Conservation (phyloP, 176 grass and related monocot species). For the Elymus sibiricus region DNA sequence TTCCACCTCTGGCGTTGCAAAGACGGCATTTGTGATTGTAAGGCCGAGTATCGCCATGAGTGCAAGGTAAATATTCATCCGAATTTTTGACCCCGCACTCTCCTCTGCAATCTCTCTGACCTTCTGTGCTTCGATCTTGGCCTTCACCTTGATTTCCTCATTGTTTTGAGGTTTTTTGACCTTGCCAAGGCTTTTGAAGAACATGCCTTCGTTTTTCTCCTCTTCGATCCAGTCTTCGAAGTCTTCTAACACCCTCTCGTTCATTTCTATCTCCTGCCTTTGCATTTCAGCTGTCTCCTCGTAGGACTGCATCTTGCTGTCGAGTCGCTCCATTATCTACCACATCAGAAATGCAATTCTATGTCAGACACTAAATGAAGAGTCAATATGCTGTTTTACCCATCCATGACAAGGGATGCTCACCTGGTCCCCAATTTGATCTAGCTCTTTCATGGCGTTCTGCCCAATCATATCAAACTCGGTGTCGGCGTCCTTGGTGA, state of each 20-base stretch:
- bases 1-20: constrained; percentile 55
- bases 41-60: constrained; percentile 76
- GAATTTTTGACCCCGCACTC: constrained; percentile 55
- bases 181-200: constrained; percentile 82
- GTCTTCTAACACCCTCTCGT: constrained; percentile 76
- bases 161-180: constrained; percentile 47
- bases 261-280: constrained; percentile 84
- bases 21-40: constrained; percentile 58
- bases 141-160: constrained; percentile 40
- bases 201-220: constrained; percentile 81
- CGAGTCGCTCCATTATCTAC: constrained; percentile 84
- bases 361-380: constrained; percentile 9
- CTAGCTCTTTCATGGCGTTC: constrained; percentile 74
- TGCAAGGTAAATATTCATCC: constrained; percentile 76
- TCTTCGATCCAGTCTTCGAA: constrained; percentile 77
- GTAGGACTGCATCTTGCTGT: constrained; percentile 68
- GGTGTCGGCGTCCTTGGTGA: constrained; percentile 64
- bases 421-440: constrained; percentile 68
- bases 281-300: constrained; percentile 66
- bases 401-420: constrained; percentile 7
- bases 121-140: constrained; percentile 69
- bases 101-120: constrained; percentile 49
- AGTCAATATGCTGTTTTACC: constrained; percentile 9
- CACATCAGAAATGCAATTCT: constrained; percentile 25
- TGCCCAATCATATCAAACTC: constrained; percentile 82